Percentiles rank a stretch among this genome's conserved stretches.
These are phyloP conservation scores for Eucalyptus caleyi DNA, from an alignment of 345 rosid species.

Conservation along the genomic window DNA sequence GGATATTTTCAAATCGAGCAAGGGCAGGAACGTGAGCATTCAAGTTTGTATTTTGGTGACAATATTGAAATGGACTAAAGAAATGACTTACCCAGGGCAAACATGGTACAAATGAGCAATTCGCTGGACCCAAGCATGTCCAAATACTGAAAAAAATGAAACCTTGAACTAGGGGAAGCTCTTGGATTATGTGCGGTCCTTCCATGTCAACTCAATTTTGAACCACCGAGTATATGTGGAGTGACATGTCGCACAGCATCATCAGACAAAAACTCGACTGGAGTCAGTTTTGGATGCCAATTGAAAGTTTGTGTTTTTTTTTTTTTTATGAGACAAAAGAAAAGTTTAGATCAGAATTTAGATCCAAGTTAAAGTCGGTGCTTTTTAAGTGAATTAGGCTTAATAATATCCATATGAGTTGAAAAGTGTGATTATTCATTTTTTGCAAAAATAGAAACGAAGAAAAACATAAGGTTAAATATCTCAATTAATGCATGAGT, in stretches of 20 bases:
- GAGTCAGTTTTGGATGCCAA: fast-evolving
- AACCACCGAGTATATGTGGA: background rate
- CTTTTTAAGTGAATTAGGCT: too few relatives aligned
- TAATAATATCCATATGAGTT: too few relatives aligned
- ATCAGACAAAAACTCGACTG: fast-evolving
- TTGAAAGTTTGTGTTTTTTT: background rate
- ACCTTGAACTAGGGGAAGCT: background rate
- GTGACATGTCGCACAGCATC: background rate
- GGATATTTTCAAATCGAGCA: background rate
- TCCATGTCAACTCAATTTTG: background rate
- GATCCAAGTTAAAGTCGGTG: background rate
- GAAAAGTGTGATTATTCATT: too few relatives aligned
- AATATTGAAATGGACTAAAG: background rate
- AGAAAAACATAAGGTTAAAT: too few relatives aligned
- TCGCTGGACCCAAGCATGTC: background rate
- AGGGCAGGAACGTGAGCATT: background rate
- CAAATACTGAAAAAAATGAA: background rate
- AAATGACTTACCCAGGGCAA: background rate
- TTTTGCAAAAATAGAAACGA: too few relatives aligned
- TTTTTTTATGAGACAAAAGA: too few relatives aligned
- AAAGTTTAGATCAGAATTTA: too few relatives aligned
- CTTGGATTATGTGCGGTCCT: fast-evolving
- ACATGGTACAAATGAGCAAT: background rate
- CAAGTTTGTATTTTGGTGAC: background rate
- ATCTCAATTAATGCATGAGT: background rate